These are phyloP conservation scores for Favolaschia claudopus DNA, from an alignment of 768 basidiomycete genomes.

Conservation along the genomic window DNA sequence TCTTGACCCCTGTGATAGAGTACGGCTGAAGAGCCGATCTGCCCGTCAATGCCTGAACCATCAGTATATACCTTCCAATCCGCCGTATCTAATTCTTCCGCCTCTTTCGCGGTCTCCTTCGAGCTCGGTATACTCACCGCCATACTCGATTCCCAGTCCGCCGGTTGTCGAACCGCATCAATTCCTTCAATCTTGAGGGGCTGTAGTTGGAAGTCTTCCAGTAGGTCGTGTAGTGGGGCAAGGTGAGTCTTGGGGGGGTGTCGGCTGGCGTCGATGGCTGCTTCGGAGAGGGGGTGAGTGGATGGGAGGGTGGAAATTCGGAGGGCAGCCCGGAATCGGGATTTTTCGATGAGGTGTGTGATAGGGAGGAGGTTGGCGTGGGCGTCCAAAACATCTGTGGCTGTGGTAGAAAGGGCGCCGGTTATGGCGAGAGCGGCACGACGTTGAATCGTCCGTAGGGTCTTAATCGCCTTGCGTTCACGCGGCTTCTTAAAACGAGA, in stretches of 20 bases:
- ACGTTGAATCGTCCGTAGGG: constrained; percentile 23
- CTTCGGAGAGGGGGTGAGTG: not conserved
- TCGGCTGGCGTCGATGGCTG: not conserved
- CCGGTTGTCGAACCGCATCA: not conserved
- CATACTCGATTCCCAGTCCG: constrained; percentile 4
- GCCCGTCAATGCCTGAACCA: constrained; percentile 26
- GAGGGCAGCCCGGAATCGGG: not conserved
- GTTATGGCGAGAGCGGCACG: constrained; percentile 23
- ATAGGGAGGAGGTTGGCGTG: constrained; percentile 14
- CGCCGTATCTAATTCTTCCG: not conserved
- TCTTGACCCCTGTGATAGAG: not conserved
- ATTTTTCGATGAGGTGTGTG: not conserved
- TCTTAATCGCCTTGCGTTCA: not conserved
- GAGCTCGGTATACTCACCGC: not conserved
- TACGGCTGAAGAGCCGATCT: constrained; percentile 32
- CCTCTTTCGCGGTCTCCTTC: constrained; percentile 6
- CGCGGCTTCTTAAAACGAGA: not conserved
- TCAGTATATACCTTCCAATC: constrained; percentile 26
- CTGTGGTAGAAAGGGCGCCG: constrained; percentile 19
- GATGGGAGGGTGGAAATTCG: not conserved
- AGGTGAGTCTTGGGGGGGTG: not conserved
- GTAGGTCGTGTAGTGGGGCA: not conserved
- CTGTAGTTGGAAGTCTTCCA: not conserved
- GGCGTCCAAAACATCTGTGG: constrained; percentile 16
- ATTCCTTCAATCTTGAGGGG: constrained; percentile 2